These are phyloP conservation scores for Dactylellina parvicollis DNA, from an alignment of 2,329 filamentous ascomycete genomes.

Conservation along the genomic window DNA sequence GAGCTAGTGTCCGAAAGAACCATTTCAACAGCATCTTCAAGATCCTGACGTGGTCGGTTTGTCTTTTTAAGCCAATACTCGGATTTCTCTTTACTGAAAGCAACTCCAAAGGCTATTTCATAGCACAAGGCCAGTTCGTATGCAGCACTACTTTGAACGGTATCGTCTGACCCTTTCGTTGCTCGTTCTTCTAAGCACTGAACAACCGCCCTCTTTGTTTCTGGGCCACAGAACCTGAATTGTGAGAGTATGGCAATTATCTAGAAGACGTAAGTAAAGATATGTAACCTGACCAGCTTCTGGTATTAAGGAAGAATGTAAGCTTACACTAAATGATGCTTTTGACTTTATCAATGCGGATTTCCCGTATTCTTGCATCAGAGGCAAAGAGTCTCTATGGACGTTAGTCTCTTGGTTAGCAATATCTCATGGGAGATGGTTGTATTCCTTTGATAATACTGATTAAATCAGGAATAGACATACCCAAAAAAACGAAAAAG, in stretches of 20 bases:
- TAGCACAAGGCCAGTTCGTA: constrained; percentile 14
- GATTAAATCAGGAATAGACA: not conserved
- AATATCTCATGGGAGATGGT: not conserved
- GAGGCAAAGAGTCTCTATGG: not conserved
- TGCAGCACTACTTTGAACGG: not conserved
- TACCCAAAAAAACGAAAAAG: not conserved
- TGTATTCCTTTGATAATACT: not conserved
- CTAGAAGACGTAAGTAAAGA: not conserved
- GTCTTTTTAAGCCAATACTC: constrained; percentile 2
- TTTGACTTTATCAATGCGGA: not conserved
- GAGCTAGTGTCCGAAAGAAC: not conserved
- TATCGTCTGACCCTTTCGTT: not conserved
- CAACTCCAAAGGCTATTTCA: constrained; percentile 1
- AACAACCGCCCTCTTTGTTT: constrained; percentile 1
- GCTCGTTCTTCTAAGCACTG: not conserved
- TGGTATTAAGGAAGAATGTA: no score
- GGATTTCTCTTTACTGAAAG: not conserved
- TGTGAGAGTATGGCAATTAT: not conserved
- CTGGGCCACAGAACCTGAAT: constrained; percentile 1
- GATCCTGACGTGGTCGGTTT: not conserved
- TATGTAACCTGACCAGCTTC: no score
- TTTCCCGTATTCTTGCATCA: constrained; percentile 18
- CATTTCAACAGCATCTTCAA: not conserved
- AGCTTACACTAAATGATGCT: constrained; percentile 8
- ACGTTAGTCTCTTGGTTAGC: not conserved